Percentiles rank a stretch among this genome's conserved stretches.
Conservation (phyloP, 176 grass and related monocot species). For the Carex scoparia region DNA sequence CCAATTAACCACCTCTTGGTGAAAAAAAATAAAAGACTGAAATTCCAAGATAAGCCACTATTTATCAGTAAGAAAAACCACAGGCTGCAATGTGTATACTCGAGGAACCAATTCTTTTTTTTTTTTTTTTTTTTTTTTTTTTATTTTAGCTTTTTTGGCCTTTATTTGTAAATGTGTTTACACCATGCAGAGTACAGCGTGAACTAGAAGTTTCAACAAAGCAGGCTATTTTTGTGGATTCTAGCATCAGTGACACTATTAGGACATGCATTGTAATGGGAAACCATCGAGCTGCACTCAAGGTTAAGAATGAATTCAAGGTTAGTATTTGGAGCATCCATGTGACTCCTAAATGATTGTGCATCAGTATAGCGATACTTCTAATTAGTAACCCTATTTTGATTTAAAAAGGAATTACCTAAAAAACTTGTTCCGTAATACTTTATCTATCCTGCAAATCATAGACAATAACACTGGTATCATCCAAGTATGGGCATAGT, state of each 20-base stretch:
- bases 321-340: slow-evolving; percentile 28
- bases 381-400: neutral
- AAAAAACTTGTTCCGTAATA: neutral
- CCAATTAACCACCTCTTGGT: neutral
- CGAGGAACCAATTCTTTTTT: neutral
- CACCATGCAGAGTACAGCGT: slow-evolving; percentile 60
- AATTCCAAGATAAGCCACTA: neutral
- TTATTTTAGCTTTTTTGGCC: neutral
- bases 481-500: neutral
- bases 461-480: neutral
- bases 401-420: neutral
- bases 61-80: neutral
- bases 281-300: slow-evolving; percentile 78
- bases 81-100: neutral
- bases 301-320: slow-evolving; percentile 94
- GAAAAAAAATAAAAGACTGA: no score
- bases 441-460: neutral
- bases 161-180: slow-evolving; percentile 24
- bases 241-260: slow-evolving; percentile 96
- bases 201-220: slow-evolving; percentile 96
- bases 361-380: neutral
- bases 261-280: slow-evolving; percentile 93
- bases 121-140: neutral
- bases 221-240: slow-evolving; percentile 93
- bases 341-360: neutral